A percentile compares a stretch with the other conserved stretches of the same genome.
Conservation (phyloP, 2,329 filamentous ascomycete species). For the Penicillium sp. region DNA sequence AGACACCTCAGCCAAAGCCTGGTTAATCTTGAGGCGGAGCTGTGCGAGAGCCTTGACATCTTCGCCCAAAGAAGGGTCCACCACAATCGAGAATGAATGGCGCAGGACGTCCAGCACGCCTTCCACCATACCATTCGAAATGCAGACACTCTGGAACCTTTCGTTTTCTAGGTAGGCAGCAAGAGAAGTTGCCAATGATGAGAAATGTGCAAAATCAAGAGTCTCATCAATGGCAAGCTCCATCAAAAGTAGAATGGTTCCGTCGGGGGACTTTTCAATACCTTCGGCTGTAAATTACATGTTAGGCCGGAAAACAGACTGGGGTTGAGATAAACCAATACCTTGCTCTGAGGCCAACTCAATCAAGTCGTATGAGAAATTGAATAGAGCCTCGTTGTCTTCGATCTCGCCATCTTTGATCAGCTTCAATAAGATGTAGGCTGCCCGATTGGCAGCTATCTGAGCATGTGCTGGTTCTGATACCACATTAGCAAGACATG, state of each 20-base stretch:
- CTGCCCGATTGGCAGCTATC: constrained; percentile 35
- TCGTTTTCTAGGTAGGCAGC: constrained; percentile 36
- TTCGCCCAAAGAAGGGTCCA: constrained; percentile 28
- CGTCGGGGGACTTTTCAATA: constrained; percentile 35
- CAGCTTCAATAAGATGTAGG: constrained; percentile 38
- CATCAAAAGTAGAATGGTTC: constrained; percentile 35
- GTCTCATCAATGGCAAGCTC: constrained; percentile 30
- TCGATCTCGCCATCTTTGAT: constrained; percentile 33
- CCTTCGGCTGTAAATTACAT: constrained; percentile 28
- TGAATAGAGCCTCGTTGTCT: constrained; percentile 33
- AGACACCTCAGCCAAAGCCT: constrained; percentile 42
- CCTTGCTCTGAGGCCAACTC: constrained; percentile 41
- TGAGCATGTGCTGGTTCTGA: constrained; percentile 41
- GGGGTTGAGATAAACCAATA: constrained; percentile 15
- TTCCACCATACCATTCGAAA: constrained; percentile 34
- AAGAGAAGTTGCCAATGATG: constrained; percentile 33
- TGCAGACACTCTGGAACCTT: constrained; percentile 38
- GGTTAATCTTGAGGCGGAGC: constrained; percentile 39
- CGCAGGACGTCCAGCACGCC: constrained; percentile 32
- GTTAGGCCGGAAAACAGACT: constrained; percentile 3
- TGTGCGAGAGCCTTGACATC: constrained; percentile 36
- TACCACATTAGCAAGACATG: constrained; percentile 17
- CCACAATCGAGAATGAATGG: constrained; percentile 29
- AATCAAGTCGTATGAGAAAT: constrained; percentile 41
- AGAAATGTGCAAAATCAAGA: constrained; percentile 30